Evolutionary conservation across 345 rosid genomes (phyloP).

Genomic region (Limnanthes douglasii): DNA sequence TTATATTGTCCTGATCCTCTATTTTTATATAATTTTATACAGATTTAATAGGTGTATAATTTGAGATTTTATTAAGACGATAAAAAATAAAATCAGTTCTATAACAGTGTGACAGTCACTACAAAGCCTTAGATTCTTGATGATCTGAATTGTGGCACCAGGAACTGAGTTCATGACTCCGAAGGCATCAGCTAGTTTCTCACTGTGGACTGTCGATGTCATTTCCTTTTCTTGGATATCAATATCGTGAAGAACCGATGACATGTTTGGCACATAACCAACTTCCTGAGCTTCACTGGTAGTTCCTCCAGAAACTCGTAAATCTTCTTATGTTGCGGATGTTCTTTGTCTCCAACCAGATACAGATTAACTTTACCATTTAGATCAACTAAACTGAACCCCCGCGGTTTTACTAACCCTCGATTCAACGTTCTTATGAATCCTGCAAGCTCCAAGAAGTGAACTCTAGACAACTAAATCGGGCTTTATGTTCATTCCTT

Average conservation of each 20-base stretch:
- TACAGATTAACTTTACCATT: conserved; percentile 60
- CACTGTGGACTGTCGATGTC: conserved; percentile 58
- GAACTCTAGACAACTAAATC: conserved; percentile 78
- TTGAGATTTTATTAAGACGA: too few relatives aligned
- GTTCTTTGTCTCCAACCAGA: conserved; percentile 71
- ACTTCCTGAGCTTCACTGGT: conserved; percentile 36
- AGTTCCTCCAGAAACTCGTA: conserved; percentile 37
- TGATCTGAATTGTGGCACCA: conserved; percentile 46
- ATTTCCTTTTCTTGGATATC: conserved; percentile 77
- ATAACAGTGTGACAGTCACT: conserved; percentile 67
- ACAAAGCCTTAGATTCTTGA: conserved; percentile 81
- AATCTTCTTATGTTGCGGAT: conserved; percentile 49
- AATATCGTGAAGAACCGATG: conserved; percentile 53
- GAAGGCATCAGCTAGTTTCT: conserved; percentile 78
- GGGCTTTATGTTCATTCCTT: conserved; percentile 59
- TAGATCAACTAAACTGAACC: conserved; percentile 71
- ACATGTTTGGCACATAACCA: conserved; percentile 56
- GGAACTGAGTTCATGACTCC: conserved; percentile 66
- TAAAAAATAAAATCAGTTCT: conserved; percentile 49
- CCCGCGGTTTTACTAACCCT: conserved; percentile 56
- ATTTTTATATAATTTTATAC: too few relatives aligned
- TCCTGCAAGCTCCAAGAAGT: conserved; percentile 78
- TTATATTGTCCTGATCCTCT: too few relatives aligned
- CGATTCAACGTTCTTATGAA: conserved; percentile 67
- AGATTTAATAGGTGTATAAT: too few relatives aligned